phyloP scores from a whole-genome alignment of 2,329 filamentous ascomycete species.

The Lasiodiplodia theobromae region DNA sequence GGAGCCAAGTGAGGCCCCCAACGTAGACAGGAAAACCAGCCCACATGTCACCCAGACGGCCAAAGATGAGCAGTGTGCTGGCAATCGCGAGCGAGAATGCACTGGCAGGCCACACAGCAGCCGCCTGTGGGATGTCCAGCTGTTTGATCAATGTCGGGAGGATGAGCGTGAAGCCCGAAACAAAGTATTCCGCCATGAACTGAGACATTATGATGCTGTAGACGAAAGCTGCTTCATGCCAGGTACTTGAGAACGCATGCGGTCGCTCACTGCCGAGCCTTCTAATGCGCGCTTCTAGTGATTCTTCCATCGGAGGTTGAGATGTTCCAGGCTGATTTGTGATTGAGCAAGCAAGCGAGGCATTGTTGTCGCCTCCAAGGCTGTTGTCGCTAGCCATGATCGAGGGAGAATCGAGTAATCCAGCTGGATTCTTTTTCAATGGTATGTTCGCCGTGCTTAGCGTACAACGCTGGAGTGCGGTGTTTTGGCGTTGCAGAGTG shows the following conservation, averaged over 20 bases:
- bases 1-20: conserved; percentile 52
- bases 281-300: no score
- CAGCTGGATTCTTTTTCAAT: no score
- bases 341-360: no score
- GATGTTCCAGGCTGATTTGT: no score
- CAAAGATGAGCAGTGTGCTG: conserved; percentile 57
- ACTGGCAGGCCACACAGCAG: conserved; percentile 62
- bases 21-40: conserved; percentile 69
- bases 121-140: conserved; percentile 70
- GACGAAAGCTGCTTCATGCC: background rate
- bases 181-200: conserved; percentile 66
- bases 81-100: conserved; percentile 58
- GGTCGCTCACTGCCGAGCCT: background rate
- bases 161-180: conserved; percentile 76
- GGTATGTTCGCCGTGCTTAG: no score
- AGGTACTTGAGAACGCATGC: background rate
- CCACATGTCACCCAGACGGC: conserved; percentile 60
- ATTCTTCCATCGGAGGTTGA: no score
- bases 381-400: no score
- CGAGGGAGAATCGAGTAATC: no score
- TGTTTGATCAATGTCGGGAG: conserved; percentile 69
- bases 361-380: no score
- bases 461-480: no score
- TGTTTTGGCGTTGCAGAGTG: no score
- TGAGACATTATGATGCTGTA: background rate